Base-by-base conservation (phyloP, 345 rosid species). In the Populus pruinosa region DNA sequence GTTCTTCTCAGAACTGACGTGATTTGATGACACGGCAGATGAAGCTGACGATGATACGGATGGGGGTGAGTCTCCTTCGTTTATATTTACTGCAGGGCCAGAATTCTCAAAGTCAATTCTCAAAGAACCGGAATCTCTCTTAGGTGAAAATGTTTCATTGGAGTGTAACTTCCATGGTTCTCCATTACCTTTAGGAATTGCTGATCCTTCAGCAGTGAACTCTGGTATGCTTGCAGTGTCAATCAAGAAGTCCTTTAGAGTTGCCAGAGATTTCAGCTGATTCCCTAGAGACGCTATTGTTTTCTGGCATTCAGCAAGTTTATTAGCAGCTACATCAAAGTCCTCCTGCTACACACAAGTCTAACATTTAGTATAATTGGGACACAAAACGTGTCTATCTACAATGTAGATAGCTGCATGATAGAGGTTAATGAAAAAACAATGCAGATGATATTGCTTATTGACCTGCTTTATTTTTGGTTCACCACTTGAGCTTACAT, bases 191-290 rank as follows among this genome's bases (percentile, higher is more conserved):
- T 66, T 75, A 33, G 84, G 77, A 72, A 74, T 68, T 73, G 74
- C 64, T 39, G 87, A 70, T 82, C 76, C 81, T 61, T 69, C 79
- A 2, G 69, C 71, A 73, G 86, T 64, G 55, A 88, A 82, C 66
- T 83, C 89, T 0, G 89, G 88, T 80, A 90, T 78, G 82, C 88
- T 85, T 5, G 84, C 77, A 56, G 97, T 91, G 85, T 95, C 98
- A 3, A 90, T 84, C 79, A 95, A 87, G 88, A 95, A 95, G 82
- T 95, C 99, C 83, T 95, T 98, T 21, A 93, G 86, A 23, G 98
- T 93, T 77, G 98, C 99, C 67, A 95, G 92, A 78, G 99, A 95
- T 62, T 92, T 91, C 56, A 95, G 82, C 79, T 93, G 99, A 78
- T 89, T 86, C 66, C 96, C 93, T 13, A 95, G 84, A 44, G 99